Evolutionary conservation across 2,329 filamentous ascomycete species (phyloP).

Genomic region (Cryphonectria parasitica): DNA sequence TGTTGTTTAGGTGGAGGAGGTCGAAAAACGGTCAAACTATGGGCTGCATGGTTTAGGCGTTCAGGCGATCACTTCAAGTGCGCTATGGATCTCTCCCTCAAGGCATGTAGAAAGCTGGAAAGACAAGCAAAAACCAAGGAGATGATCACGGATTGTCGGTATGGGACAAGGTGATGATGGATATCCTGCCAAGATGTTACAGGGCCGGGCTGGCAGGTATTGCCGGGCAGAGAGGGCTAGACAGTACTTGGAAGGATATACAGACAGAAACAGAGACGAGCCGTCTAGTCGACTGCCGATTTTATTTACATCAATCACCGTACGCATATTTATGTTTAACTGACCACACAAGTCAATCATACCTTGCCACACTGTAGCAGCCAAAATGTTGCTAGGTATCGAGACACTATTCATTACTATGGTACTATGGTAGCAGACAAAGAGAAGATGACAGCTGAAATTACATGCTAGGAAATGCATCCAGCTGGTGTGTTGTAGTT

Average conservation of each 20-base stretch:
- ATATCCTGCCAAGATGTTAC: neutral
- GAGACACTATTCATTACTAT: too few species aligned
- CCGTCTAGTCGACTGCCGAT: neutral
- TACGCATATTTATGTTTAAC: neutral
- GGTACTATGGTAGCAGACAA: too few species aligned
- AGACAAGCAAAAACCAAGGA: neutral
- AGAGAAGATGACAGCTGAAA: too few species aligned
- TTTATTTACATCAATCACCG: neutral
- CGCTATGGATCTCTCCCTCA: neutral
- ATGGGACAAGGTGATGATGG: neutral
- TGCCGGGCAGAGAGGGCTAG: constrained; percentile 4
- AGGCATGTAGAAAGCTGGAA: neutral
- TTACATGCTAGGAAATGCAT: too few species aligned
- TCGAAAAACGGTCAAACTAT: constrained; percentile 15
- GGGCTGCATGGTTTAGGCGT: constrained; percentile 24
- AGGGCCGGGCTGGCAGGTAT: neutral
- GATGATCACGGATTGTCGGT: neutral
- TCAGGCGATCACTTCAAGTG: constrained; percentile 20
- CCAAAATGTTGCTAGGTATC: neutral
- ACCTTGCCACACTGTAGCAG: neutral
- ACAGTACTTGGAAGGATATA: constrained; percentile 7
- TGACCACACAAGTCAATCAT: neutral
- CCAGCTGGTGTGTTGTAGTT: too few species aligned
- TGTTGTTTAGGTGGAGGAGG: neutral
- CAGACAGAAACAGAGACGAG: neutral